Evolutionary conservation across 225 moss, liverwort and hornwort genomes (phyloP), one percentile per base, ranked within the genome.

Genomic region (Thuidium tamariscinum): DNA sequence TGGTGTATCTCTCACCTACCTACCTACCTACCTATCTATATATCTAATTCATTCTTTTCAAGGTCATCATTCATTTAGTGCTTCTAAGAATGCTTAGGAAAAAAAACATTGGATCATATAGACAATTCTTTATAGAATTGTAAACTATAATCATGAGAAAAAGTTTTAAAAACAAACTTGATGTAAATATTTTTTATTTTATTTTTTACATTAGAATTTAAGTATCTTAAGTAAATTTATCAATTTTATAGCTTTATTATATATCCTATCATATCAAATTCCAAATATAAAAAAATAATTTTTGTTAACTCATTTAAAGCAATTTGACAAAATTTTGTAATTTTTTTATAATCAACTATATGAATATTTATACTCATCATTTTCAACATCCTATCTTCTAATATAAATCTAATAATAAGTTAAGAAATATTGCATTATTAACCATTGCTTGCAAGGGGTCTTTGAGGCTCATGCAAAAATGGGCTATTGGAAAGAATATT

Each of bases 321-420:
- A 32, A 30, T 73, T 19, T 18, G 17, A 46, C 29, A 46, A 73
- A 48, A 3, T 11, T 7, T 7, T 46, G 0, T 7, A 17, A 42
- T 30, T 48, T 30, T 48, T 30, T 72, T 20, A 20, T 0, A 0
- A 0, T 34, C 11, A 13, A 74, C 0, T 0, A 32, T 5, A 8
- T 5, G 0, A 51, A n/a, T 74, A 51, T 21, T 49, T 49, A 34
- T 51, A 12, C 34, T 74, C 49, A 74, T 49, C 20, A 74, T 34
- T 51, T 34, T 22, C 13, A 74, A 22, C 21, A 74, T 51, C 2
- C 1, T 5, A 13, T 49, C 20, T 34, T 49, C 4, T 13, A 74
- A 34, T 19, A 32, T 49, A 49, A 18, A 30, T 72, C 3, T 72
- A 10, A 6, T 48, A 46, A 72, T 32, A 32, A 49, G 19, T 13